Conservation (phyloP, 352 stramenopile species). For the Phytophthora fragariae region DNA sequence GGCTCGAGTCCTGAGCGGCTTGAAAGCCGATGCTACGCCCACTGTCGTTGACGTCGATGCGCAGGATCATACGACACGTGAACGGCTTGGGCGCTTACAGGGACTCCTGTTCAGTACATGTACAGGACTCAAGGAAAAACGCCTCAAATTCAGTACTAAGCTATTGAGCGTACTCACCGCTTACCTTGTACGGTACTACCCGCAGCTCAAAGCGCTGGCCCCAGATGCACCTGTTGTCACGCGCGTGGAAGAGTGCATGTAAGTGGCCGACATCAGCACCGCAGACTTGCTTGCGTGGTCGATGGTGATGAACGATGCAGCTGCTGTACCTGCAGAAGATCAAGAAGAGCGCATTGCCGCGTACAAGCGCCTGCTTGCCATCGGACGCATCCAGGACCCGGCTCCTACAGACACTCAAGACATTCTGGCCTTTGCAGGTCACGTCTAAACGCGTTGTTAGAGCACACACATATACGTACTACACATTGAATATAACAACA, state of each 20-base stretch:
- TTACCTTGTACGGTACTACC: constrained; percentile 1
- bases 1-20: constrained; percentile 17
- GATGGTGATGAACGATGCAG: no score
- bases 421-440: no score
- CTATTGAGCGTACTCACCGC: neutral
- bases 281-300: neutral
- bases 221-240: neutral
- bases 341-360: neutral
- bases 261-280: neutral
- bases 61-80: constrained; percentile 11
- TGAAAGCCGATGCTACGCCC: constrained; percentile 8
- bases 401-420: neutral
- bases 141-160: neutral
- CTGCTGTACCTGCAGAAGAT: neutral
- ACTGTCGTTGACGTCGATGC: constrained; percentile 1
- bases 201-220: neutral
- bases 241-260: neutral
- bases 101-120: constrained; percentile 12
- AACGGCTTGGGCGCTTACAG: constrained; percentile 4
- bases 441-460: no score
- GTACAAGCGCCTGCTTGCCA: constrained; percentile 4
- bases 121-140: constrained; percentile 2
- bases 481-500: no score
- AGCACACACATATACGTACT: no score
- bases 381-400: neutral